Conservation (phyloP, 2,329 filamentous ascomycete species). For the Alternaria sp. region DNA sequence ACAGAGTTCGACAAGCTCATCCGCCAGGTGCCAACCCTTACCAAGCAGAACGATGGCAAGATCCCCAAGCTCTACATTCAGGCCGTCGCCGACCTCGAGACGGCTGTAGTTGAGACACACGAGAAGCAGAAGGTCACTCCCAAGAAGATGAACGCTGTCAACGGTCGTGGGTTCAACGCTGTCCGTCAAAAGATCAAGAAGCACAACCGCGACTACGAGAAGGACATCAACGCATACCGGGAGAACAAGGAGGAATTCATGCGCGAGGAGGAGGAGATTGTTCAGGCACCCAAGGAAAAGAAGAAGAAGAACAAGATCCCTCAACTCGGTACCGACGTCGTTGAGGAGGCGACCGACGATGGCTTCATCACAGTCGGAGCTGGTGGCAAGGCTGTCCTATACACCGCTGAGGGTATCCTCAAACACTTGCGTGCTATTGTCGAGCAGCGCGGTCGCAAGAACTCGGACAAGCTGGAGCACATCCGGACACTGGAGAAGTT, state of each 20-base stretch:
- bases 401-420: slow-evolving; percentile 97
- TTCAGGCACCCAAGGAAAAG: slow-evolving; percentile 62
- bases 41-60: slow-evolving; percentile 71
- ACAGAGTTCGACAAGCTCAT: slow-evolving; percentile 95
- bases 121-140: slow-evolving; percentile 94
- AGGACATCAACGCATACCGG: slow-evolving; percentile 86
- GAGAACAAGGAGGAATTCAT: slow-evolving; percentile 87
- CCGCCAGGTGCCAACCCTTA: slow-evolving; percentile 72
- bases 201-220: slow-evolving; percentile 93
- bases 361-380: slow-evolving; percentile 90
- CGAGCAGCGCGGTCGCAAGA: slow-evolving; percentile 98
- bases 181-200: slow-evolving; percentile 99
- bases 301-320: slow-evolving; percentile 60
- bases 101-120: slow-evolving; percentile 90
- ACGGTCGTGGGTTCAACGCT: slow-evolving; percentile 91
- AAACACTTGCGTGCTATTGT: slow-evolving; percentile 94
- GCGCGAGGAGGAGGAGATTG: slow-evolving; percentile 83
- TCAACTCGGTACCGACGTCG: slow-evolving; percentile 61
- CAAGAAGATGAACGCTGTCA: slow-evolving; percentile 99
- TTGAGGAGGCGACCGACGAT: slow-evolving; percentile 73
- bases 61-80: slow-evolving; percentile 93
- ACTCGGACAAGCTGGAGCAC: slow-evolving; percentile 93
- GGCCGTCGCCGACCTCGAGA: slow-evolving; percentile 91
- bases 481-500: slow-evolving; percentile 98
- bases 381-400: slow-evolving; percentile 87